phyloP scores from a whole-genome alignment of 163 green algal species.

The Scenedesmus sp. region DNA sequence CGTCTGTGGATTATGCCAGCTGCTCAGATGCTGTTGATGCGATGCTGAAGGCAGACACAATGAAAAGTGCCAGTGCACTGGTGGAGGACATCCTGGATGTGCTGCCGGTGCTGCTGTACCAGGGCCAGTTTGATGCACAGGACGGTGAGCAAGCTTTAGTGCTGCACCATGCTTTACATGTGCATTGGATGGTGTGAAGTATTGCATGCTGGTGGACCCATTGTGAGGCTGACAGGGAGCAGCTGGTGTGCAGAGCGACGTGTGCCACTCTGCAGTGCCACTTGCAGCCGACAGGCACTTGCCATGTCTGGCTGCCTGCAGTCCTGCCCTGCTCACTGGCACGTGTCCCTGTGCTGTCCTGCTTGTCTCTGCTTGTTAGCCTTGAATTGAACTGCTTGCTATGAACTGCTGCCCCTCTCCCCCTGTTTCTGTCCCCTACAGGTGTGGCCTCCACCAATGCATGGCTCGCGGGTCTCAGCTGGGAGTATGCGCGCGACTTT shows the following conservation, averaged over 20 bases:
- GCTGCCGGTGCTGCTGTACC: constrained; percentile 63
- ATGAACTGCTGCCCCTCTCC: background rate
- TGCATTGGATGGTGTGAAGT: too few species aligned
- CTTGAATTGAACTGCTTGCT: too few species aligned
- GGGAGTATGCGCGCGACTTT: constrained; percentile 35
- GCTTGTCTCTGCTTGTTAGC: background rate
- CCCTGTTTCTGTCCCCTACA: background rate
- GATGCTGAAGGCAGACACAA: constrained; percentile 68
- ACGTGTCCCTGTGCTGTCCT: too few species aligned
- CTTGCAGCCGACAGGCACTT: too few species aligned
- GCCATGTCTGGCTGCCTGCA: too few species aligned
- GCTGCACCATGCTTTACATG: background rate
- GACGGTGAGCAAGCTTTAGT: constrained; percentile 28
- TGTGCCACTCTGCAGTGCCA: too few species aligned
- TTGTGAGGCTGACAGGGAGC: too few species aligned
- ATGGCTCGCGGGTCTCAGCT: constrained; percentile 54
- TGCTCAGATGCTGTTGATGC: constrained; percentile 64
- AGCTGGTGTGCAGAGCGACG: too few species aligned
- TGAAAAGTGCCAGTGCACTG: constrained; percentile 70
- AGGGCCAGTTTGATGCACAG: constrained; percentile 66
- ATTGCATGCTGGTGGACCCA: too few species aligned
- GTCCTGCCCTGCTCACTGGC: too few species aligned
- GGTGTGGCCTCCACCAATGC: constrained; percentile 50
- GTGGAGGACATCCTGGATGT: constrained; percentile 73
- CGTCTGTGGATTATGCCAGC: constrained; percentile 50